These are phyloP conservation scores for Fusarium longipes DNA, from an alignment of 2,329 filamentous ascomycete genomes.

Conservation along the genomic window DNA sequence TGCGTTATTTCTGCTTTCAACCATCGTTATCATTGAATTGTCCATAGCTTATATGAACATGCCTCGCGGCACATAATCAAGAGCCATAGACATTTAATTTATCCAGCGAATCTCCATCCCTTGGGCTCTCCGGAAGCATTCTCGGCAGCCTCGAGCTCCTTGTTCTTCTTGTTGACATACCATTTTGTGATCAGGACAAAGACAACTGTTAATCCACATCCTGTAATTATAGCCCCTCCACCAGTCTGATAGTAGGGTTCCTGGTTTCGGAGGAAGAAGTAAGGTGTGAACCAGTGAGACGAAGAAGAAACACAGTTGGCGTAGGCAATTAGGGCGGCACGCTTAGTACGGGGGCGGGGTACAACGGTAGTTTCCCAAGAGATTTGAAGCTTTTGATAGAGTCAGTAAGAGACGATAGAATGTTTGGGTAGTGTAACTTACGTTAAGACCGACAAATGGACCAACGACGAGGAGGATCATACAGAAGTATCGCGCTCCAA, in stretches of 20 bases:
- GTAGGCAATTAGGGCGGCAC: slow-evolving; percentile 56
- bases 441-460: slow-evolving; percentile 54
- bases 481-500: slow-evolving; percentile 56
- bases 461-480: slow-evolving; percentile 55
- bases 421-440: slow-evolving; percentile 20
- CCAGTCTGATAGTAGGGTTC: slow-evolving; percentile 49
- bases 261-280: slow-evolving; percentile 51
- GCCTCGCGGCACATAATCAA: neutral
- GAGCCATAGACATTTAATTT: neutral
- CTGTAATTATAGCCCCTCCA: slow-evolving; percentile 45
- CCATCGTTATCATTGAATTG: too few relatives aligned
- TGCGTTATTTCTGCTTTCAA: too few relatives aligned
- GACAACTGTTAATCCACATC: slow-evolving; percentile 40
- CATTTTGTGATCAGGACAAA: slow-evolving; percentile 40
- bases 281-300: slow-evolving; percentile 57
- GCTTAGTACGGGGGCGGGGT: slow-evolving; percentile 54
- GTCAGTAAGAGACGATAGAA: accelerated
- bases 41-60: too few relatives aligned
- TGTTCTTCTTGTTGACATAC: slow-evolving; percentile 43
- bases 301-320: slow-evolving; percentile 55
- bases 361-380: slow-evolving; percentile 58
- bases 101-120: slow-evolving; percentile 29
- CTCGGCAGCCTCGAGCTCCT: slow-evolving; percentile 37
- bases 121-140: slow-evolving; percentile 24
- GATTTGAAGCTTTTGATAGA: slow-evolving; percentile 42